Evolutionary conservation across 202 grass and related monocot species (phyloP), one percentile per base, ranked within the genome.

Genomic region (Bolboschoenoplectus hybrid): DNA sequence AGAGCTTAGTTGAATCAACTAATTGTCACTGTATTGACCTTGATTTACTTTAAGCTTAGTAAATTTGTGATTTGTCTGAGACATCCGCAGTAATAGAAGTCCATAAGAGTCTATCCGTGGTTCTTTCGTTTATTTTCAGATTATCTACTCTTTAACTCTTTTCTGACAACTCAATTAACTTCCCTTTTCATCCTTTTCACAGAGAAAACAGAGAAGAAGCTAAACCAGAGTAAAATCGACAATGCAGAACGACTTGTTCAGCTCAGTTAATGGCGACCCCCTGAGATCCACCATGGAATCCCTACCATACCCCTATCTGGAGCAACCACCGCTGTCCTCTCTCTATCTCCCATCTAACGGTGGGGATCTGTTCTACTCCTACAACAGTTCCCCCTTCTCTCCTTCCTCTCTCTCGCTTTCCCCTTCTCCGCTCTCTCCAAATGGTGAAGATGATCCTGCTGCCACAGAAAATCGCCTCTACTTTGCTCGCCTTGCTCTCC

Each of bases 191-290:
- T 53, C 32, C 32, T 6, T 84, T 55, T 67, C 82, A 36, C 40
- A 68, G 81, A 43, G 17, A 43, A 52, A 71, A 52, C 61, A 71
- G 20, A 71, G 82, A 50, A 84, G 41, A 66, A 71, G 2, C 64
- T 17, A 58, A 43, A 83, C 43, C 49, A 83, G 81, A 51, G 61
- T 67, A 55, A 36, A 47, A 83, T 20, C 61, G 66, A 86, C 74
- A 65, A 98, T 98, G 93, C 88, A 92, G 87, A 91, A 92, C 64
- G 86, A 88, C 64, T 80, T 89, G 53, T 63, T 89, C 82, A 66
- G 47, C 10, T 68, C 89, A 14, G 49, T 81, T 84, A 87, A 93
- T 88, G 87, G 78, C 66, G 85, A 85, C 83, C 55, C 85, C 52
- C 81, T 66, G 34, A 57, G 82, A 65, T 79, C 89, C 38, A 80